Evolutionary conservation across 805 yeast species (phyloP).

Genomic region (Limtongia smithiae): DNA sequence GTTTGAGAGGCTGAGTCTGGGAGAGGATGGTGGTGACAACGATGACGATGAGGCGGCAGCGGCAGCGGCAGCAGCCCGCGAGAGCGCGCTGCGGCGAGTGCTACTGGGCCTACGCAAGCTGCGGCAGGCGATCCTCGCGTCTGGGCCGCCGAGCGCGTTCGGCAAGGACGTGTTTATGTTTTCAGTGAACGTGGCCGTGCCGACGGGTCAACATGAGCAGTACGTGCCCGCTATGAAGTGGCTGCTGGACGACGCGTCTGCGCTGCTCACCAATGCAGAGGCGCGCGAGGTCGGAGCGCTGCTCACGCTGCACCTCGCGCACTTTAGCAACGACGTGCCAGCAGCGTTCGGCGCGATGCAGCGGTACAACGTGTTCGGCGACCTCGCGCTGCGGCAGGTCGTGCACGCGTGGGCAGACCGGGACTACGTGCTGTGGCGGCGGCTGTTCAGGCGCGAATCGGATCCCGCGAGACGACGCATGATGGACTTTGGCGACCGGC

Average conservation of each 20-base stretch:
- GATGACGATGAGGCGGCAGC: conserved; percentile 1
- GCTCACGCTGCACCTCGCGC: conserved; percentile 44
- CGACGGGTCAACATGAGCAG: conserved; percentile 50
- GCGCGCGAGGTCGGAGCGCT: conserved; percentile 43
- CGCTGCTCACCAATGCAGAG: conserved; percentile 38
- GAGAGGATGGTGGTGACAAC: neutral
- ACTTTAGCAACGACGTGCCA: conserved; percentile 22
- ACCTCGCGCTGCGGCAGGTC: conserved; percentile 18
- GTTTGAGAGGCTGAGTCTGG: conserved; percentile 3
- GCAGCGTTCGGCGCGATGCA: conserved; percentile 28
- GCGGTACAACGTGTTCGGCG: conserved; percentile 12
- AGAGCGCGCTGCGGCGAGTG: conserved; percentile 9
- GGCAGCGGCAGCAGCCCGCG: conserved; percentile 7
- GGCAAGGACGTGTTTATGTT: conserved; percentile 47
- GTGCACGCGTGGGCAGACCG: conserved; percentile 28
- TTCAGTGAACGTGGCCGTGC: conserved; percentile 47
- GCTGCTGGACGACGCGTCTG: conserved; percentile 36
- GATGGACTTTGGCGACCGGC: conserved; percentile 25
- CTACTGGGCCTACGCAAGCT: conserved; percentile 39
- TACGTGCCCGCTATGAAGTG: conserved; percentile 52
- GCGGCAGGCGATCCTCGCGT: conserved; percentile 52
- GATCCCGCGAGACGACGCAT: conserved; percentile 24
- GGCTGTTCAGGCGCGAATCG: conserved; percentile 12
- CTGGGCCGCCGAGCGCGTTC: conserved; percentile 38
- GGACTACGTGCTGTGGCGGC: conserved; percentile 28